These are phyloP conservation scores for Mortierella sp. DNA, from an alignment of 371 early-diverging fungal genomes.

Conservation along the genomic window DNA sequence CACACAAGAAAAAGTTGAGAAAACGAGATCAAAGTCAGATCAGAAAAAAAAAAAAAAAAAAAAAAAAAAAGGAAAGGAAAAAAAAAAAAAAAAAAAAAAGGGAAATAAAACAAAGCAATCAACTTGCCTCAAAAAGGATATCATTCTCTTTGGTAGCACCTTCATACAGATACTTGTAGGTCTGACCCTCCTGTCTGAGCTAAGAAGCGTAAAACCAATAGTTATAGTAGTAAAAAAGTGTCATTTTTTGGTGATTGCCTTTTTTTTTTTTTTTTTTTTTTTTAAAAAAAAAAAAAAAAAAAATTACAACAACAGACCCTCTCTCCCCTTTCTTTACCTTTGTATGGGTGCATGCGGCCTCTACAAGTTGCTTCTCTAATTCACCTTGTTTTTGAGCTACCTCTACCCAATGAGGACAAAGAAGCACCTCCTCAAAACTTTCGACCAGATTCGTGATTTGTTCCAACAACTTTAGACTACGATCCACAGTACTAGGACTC, in stretches of 20 bases:
- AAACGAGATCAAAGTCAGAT: too few species aligned
- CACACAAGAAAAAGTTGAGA: too few species aligned
- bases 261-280: too few species aligned
- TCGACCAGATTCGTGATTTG: background rate
- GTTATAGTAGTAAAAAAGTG: too few species aligned
- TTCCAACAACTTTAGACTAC: background rate
- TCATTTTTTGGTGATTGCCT: too few species aligned
- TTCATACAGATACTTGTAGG: slow-evolving; percentile 10
- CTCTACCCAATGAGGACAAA: background rate
- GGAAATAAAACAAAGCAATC: background rate
- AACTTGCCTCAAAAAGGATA: slow-evolving; percentile 15
- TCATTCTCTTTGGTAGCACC: slow-evolving; percentile 16
- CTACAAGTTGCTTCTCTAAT: background rate
- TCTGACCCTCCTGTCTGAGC: slow-evolving; percentile 16
- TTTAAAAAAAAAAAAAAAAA: too few species aligned
- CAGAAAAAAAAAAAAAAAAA: too few species aligned
- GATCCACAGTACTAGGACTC: background rate
- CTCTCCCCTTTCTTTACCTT: background rate
- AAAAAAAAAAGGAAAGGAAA: too few species aligned
- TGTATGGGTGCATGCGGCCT: background rate
- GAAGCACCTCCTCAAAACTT: background rate
- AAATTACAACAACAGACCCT: too few species aligned
- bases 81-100: too few species aligned
- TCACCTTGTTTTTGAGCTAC: background rate
- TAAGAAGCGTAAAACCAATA: background rate